Evolutionary conservation across 2,329 filamentous ascomycete genomes (phyloP).

Genomic region (Ophiognomonia clavigignenti-juglandacearum): DNA sequence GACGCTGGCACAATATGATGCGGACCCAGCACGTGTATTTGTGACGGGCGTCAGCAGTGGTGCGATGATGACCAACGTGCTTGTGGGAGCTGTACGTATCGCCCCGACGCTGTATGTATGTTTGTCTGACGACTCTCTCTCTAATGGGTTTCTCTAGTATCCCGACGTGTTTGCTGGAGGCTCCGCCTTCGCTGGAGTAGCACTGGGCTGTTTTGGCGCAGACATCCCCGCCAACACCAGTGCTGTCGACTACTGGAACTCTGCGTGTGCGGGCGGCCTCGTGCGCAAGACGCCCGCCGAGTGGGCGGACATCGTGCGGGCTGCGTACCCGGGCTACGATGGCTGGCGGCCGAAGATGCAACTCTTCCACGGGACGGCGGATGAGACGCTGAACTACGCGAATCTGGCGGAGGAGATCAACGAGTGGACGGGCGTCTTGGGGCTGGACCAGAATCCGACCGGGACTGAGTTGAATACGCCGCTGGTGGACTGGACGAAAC

Average conservation of each 20-base stretch:
- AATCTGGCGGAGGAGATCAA: slow-evolving; percentile 52
- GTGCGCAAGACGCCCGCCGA: slow-evolving; percentile 28
- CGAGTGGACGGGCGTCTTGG: slow-evolving; percentile 43
- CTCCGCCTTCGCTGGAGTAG: slow-evolving; percentile 38
- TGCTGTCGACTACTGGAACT: slow-evolving; percentile 42
- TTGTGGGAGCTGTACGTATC: slow-evolving; percentile 32
- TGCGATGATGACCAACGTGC: slow-evolving; percentile 52
- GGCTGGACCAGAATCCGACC: slow-evolving; percentile 25
- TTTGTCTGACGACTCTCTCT: not conserved
- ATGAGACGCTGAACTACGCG: slow-evolving; percentile 44
- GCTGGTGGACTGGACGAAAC: slow-evolving; percentile 31
- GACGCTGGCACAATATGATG: slow-evolving; percentile 40
- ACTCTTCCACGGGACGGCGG: slow-evolving; percentile 50
- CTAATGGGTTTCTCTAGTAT: slow-evolving; percentile 26
- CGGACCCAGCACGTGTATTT: slow-evolving; percentile 43
- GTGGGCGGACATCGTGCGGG: slow-evolving; percentile 31
- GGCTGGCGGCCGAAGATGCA: slow-evolving; percentile 51
- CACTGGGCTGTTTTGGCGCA: slow-evolving; percentile 44
- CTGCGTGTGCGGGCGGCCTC: slow-evolving; percentile 45
- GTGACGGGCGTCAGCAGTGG: slow-evolving; percentile 46
- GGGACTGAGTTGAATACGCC: slow-evolving; percentile 27
- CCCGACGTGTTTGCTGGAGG: slow-evolving; percentile 48
- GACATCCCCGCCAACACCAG: slow-evolving; percentile 20
- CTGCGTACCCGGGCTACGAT: slow-evolving; percentile 43
- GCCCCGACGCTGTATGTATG: too few relatives aligned